Base-by-base conservation (phyloP, 2,329 filamentous ascomycete genomes). In the Aspergillus quadricinctus region DNA sequence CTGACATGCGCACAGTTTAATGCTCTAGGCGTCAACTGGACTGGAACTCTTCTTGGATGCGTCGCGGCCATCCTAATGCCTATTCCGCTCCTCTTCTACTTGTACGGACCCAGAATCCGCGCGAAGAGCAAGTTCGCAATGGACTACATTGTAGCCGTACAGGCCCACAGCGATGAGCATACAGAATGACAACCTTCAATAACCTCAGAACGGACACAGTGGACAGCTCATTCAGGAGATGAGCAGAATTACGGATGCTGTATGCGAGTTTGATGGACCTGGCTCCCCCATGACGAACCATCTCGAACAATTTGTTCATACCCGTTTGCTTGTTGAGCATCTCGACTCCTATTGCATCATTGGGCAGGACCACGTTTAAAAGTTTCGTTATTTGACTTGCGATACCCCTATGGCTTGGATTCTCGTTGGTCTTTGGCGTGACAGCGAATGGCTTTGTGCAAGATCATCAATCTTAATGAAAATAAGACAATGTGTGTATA, bases 1-100 rank as follows among this genome's bases (percentile, higher is more conserved):
- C 11, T 49, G 3, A 14, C 43, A 48, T 2, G 37, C 25, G n/a
- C 27, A 11, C 59, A 71, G 81, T 81, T 81, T 61, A 60, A 81
- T n/a, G 57, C 56, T 10, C 49, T 72, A 25, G 67, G 67, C 3
- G 56, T 71, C 11, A 65, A 72, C 23, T 72, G 69, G 69, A 68
- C 69, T 0, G 62, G 61, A 31, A 72, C 69, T 1, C 50, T 72
- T 17, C 62, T 71, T 10, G 69, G 67, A 4, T 67, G 66, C 50
- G 56, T 74, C 7, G 64, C 70, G 1, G 59, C 64, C 1, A 41
- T 66, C n/a, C 52, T 71, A 46, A 63, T 72, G 19, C 71, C 71
- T 0, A 66, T 74, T 23, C 72, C 72, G 0, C 50, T 73, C 11
- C 49, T 68, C 17, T 72, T 75, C 56, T 74, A 72, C 54, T 49